Base-by-base conservation (phyloP, 768 basidiomycete genomes). In the Rhizopogon roseolus region DNA sequence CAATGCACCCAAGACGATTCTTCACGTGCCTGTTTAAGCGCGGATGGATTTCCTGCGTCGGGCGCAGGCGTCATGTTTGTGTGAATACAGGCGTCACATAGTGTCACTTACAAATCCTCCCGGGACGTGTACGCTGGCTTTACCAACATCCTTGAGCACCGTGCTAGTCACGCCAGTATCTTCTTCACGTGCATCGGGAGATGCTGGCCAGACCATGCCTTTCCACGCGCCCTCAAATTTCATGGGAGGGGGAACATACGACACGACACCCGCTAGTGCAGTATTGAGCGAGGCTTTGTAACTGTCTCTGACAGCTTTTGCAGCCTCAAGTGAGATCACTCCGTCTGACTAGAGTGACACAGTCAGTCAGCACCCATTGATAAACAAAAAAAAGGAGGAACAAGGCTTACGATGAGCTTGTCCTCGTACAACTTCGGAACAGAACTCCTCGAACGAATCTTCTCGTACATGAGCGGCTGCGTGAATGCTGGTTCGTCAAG, bases 381-480 rank as follows among this genome's bases (percentile, higher is more conserved):
- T 17, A 14, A 8, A 5, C 5, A 41, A 41, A 27, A 46, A 32
- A 48, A 9, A 40, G 8, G 38, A 42, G 9, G 22, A 22, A 22
- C 22, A 28, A 50, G 16, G 73, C 83, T 44, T 53, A 92, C 92
- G 49, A 85, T 76, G 6, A 94, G 76, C 41, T 84, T 85, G 41
- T 87, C 80, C 63, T 94, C 91, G 64, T 94, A 96, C 11, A 92
- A 72, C 49, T 84, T 75, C 5, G 92, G 91, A 5, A 93, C 90
- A 11, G 87, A 88, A 43, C 76, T 80, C 45, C 93, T 76, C 0
- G 84, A 78, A 6, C 84, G 79, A 62, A 96, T 95, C 71, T 88
- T 82, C 67, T 90, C 79, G 69, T 97, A 97, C 93, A 96, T 97
- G 9, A 86, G 71, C 0, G 94, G 93, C 54, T 87, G 88, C 0